Percentiles rank a stretch among this genome's conserved stretches.
Conservation (phyloP, 805 yeast species). For the Komagataella populi region DNA sequence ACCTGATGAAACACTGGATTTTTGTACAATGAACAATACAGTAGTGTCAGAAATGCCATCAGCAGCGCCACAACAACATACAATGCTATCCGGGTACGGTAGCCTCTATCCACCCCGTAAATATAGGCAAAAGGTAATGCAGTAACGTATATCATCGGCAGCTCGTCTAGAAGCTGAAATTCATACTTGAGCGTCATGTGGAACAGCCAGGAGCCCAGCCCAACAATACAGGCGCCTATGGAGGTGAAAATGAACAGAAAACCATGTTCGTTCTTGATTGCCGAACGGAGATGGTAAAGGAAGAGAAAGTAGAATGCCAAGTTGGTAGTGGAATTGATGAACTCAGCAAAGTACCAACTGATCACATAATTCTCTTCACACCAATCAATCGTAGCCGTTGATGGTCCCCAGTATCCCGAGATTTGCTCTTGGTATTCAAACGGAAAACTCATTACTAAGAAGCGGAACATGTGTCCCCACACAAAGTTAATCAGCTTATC, state of each 20-base stretch:
- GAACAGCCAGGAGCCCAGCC: slow-evolving; percentile 86
- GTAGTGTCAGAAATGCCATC: slow-evolving; percentile 45
- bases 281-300: slow-evolving; percentile 28
- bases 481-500: not conserved
- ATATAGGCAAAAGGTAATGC: slow-evolving; percentile 59
- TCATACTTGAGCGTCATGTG: slow-evolving; percentile 87
- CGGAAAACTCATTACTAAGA: not conserved
- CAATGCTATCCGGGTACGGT: slow-evolving; percentile 3
- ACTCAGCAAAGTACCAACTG: slow-evolving; percentile 73
- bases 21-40: slow-evolving; percentile 34
- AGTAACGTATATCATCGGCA: slow-evolving; percentile 95
- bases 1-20: slow-evolving; percentile 82
- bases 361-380: slow-evolving; percentile 95
- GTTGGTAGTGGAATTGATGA: slow-evolving; percentile 79
- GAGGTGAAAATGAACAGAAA: slow-evolving; percentile 54
- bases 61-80: slow-evolving; percentile 8
- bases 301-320: slow-evolving; percentile 28
- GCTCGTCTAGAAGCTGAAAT: slow-evolving; percentile 79
- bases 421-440: not conserved
- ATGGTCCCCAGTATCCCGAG: slow-evolving; percentile 53
- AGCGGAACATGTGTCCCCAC: not conserved
- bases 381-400: slow-evolving; percentile 93
- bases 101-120: slow-evolving; percentile 9
- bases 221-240: slow-evolving; percentile 72
- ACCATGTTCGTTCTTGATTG: slow-evolving; percentile 48